Base-by-base conservation (phyloP, 805 yeast genomes). In the Tetrapisispora taiwanensis region DNA sequence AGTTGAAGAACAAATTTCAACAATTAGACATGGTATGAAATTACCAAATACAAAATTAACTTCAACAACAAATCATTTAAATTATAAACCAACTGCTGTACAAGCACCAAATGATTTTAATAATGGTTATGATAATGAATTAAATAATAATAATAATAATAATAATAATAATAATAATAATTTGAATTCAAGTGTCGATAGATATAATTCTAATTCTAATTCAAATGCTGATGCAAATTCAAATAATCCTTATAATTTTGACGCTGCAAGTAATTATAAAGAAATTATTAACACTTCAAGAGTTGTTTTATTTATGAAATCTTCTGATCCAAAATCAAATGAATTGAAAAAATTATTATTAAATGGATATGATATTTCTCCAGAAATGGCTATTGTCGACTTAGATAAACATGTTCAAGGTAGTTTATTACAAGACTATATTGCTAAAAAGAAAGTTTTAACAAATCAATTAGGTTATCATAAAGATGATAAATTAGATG, bases 321-420 rank as follows among this genome's bases (percentile, higher is more conserved):
- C 69, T 1, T 55, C 71, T 52, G 78, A 94, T 62, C 89, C 89
- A 30, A 80, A 70, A 59, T 82, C 90, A 8, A 74, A 73, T 55
- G 69, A 70, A 41, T 72, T 87, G 54, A 88, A 84, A 66, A 68
- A 73, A 30, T 66, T 88, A 38, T 67, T 88, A 43, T 62, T 64
- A 17, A 75, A 72, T 18, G 75, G 76, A 52, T 86, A 86, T 63
- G 76, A 74, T 46, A 75, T 88, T 45, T 72, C 74, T 4, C 97
- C 97, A 2, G 69, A 72, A 36, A 86, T 88, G 1, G 63, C 72
- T 5, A 70, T 84, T 42, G 87, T 88, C 13, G 97, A 89, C 59
- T 69, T 88, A 41, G 95, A 88, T 62, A 72, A 71, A 55, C 95
- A 87, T 60, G 69, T 72, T 34, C 71, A 84, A 58, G 96, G 96